Conservation (phyloP, 2,329 filamentous ascomycete genomes). For the Neonectria punicea region DNA sequence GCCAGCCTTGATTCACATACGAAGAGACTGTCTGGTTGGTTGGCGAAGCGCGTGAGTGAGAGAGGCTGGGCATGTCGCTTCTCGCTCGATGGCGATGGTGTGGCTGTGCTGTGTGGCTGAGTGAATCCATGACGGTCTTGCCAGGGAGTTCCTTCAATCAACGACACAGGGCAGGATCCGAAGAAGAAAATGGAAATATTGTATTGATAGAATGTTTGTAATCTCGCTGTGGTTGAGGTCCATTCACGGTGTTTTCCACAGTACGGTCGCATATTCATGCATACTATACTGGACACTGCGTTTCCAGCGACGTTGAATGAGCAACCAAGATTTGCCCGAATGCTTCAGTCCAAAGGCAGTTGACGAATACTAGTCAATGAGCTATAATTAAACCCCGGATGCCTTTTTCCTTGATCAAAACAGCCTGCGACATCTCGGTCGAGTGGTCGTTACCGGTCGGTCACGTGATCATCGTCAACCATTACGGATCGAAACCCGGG, state of each 20-base stretch:
- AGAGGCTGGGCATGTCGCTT: constrained; percentile 28
- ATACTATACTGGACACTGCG: not conserved
- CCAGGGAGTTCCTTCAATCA: not conserved
- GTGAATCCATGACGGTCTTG: not conserved
- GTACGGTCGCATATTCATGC: no score
- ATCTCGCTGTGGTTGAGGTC: not conserved
- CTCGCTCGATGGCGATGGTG: constrained; percentile 21
- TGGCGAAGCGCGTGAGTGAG: constrained; percentile 27
- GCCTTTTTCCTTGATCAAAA: not conserved
- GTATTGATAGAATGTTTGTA: not conserved
- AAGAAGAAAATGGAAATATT: not conserved
- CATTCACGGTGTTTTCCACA: not conserved
- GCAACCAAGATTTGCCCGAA: no score
- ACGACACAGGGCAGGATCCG: not conserved
- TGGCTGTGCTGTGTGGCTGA: constrained; percentile 36
- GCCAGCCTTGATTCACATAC: constrained; percentile 27
- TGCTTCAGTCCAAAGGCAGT: no score
- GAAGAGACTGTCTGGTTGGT: constrained; percentile 30
- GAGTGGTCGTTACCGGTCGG: not conserved
- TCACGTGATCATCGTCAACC: not conserved
- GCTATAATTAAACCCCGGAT: no score
- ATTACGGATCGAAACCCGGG: not conserved
- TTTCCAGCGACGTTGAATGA: not conserved
- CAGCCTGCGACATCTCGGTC: not conserved
- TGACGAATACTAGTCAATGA: no score